Evolutionary conservation across 1,139 yeast genomes (phyloP).

Genomic region (Candida buenavistaensis): DNA sequence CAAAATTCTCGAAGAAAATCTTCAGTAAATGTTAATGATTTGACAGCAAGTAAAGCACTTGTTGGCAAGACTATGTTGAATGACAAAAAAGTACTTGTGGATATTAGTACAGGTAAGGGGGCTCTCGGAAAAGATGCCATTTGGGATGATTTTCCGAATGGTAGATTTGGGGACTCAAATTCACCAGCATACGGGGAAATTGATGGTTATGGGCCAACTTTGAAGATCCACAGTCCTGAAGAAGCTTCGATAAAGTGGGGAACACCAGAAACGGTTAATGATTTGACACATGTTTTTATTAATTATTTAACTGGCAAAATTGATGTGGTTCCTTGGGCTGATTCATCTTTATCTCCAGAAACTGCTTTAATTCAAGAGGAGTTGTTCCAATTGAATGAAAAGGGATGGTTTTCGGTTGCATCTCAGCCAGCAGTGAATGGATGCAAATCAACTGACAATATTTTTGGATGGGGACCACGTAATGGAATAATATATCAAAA

Average conservation of each 20-base stretch:
- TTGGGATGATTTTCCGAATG: slow-evolving; percentile 98
- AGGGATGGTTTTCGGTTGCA: slow-evolving; percentile 83
- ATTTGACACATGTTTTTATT: slow-evolving; percentile 67
- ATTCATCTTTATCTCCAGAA: slow-evolving; percentile 79
- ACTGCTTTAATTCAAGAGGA: slow-evolving; percentile 93
- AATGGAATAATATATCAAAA: slow-evolving; percentile 91
- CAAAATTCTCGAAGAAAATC: slow-evolving; percentile 39
- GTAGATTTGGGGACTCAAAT: slow-evolving; percentile 95
- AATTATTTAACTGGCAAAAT: slow-evolving; percentile 75
- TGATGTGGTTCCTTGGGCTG: slow-evolving; percentile 89
- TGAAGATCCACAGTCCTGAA: slow-evolving; percentile 67
- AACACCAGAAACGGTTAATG: slow-evolving; percentile 61
- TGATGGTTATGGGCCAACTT: slow-evolving; percentile 93
- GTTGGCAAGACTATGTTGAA: slow-evolving; percentile 27
- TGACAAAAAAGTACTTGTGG: slow-evolving; percentile 58
- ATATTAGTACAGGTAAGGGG: slow-evolving; percentile 84
- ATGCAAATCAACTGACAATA: slow-evolving; percentile 72
- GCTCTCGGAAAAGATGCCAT: slow-evolving; percentile 88
- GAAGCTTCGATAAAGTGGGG: slow-evolving; percentile 85
- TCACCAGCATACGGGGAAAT: slow-evolving; percentile 98
- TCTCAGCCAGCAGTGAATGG: slow-evolving; percentile 95
- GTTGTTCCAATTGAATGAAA: slow-evolving; percentile 70
- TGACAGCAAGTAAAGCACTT: slow-evolving; percentile 32
- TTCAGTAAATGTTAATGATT: slow-evolving; percentile 47
- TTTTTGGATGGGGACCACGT: slow-evolving; percentile 97